Evolutionary conservation across 371 early-diverging fungal species (phyloP).

Genomic region (Lichtheimia hyalospora): DNA sequence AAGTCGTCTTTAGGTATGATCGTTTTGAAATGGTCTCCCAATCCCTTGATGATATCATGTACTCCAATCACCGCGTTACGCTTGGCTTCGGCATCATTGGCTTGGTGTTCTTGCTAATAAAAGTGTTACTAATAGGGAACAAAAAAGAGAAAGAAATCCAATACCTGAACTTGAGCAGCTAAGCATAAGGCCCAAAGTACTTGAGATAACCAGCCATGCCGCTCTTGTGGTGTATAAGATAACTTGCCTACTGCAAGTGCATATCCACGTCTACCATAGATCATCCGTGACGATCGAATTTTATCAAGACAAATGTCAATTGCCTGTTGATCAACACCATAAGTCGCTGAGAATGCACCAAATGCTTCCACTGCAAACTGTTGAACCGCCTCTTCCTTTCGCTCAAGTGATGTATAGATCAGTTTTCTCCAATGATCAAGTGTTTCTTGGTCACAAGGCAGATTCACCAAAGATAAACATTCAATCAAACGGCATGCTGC

Average conservation of each 20-base stretch:
- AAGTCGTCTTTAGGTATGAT: conserved; percentile 44
- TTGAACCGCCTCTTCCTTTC: conserved; percentile 74
- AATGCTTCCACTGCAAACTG: conserved; percentile 61
- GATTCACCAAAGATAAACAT: conserved; percentile 42
- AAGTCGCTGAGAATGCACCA: conserved; percentile 43
- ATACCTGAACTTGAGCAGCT: conserved; percentile 34
- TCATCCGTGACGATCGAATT: conserved; percentile 34
- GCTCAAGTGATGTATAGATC: conserved; percentile 57
- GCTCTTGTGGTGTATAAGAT: conserved; percentile 22
- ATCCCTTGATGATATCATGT: conserved; percentile 32
- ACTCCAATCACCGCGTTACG: conserved; percentile 67
- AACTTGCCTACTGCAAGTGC: conserved; percentile 67
- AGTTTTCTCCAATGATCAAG: conserved; percentile 50
- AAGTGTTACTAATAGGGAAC: conserved; percentile 1
- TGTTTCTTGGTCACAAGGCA: conserved; percentile 33
- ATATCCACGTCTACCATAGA: conserved; percentile 63
- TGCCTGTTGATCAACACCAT: conserved; percentile 38
- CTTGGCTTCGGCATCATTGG: conserved; percentile 69
- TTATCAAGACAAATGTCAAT: conserved; percentile 27
- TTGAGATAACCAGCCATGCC: conserved; percentile 22
- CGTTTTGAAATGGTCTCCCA: conserved; percentile 40
- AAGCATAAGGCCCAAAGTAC: conserved; percentile 26
- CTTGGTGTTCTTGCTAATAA: conserved; percentile 32
- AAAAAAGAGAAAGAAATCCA: background rate
- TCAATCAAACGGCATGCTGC: conserved; percentile 57